Base-by-base conservation (phyloP, 2,329 filamentous ascomycete genomes). In the Claviceps africana region DNA sequence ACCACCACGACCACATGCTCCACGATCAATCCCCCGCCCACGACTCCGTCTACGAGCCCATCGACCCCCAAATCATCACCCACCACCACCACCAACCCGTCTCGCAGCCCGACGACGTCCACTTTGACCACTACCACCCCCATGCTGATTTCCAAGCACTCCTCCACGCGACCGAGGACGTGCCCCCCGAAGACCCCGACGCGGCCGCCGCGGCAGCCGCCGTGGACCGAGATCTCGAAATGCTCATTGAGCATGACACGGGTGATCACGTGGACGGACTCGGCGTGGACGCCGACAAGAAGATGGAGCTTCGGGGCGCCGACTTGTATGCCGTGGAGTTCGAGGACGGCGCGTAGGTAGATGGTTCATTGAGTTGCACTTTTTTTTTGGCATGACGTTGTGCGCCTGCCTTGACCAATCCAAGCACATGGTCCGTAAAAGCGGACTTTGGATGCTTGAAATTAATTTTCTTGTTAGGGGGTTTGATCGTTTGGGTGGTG, bases 51-150 rank as follows among this genome's bases (percentile, higher is more conserved):
- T 76, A 75, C 60, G 74, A 78, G 51, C 77, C 76, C 28, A 79
- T 81, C 62, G 77, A 81, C 59, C 77, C 77, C n/a, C 76, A 77
- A 57, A 79, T 80, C 51, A 79, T 79, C 58, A 72, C 66, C 25
- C 61, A 64, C 37, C 60, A 64, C 39, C 62, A 58, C 45, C 60
- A 61, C 53, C 61, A 63, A 50, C 57, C 47, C 21, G 15, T 37
- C 47, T 51, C 31, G 39, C 51, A 44, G 25, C 50, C 54, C 43
- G 60, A 61, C 10, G 64, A 70, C 53, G 61, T 60, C 46, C 58
- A 65, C 22, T 75, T 74, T 54, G 67, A 69, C 50, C 64, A 70
- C 48, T 67, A 69, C 57, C 63, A 68, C 52, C 59, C 68, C 3
- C 71, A 76, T 28, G 65, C 73, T 0, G 72, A 78, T 45, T 78